phyloP scores from a whole-genome alignment of 176 grass and related monocot genomes.

The Rhynchospora tenuis region DNA sequence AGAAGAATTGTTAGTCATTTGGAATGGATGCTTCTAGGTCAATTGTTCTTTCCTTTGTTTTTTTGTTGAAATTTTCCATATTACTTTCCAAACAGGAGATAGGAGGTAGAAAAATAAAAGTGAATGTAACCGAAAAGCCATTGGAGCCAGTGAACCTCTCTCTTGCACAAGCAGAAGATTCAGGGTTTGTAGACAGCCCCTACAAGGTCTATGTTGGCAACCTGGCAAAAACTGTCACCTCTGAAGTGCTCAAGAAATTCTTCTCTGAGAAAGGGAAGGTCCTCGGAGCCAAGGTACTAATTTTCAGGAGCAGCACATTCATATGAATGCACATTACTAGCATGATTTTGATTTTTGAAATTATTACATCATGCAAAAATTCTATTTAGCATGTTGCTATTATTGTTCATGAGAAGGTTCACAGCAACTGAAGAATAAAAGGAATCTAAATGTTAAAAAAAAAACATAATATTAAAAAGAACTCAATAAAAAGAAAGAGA shows the following conservation, averaged over 20 bases:
- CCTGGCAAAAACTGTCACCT: constrained; percentile 72
- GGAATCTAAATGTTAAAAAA: too few species aligned
- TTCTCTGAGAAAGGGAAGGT: constrained; percentile 87
- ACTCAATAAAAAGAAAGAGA: not conserved
- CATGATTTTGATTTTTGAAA: not conserved
- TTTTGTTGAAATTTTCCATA: not conserved
- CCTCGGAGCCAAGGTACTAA: constrained; percentile 52
- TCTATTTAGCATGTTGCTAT: not conserved
- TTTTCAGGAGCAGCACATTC: not conserved
- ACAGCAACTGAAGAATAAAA: not conserved
- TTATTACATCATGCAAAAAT: not conserved
- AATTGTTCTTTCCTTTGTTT: not conserved
- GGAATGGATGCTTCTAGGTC: not conserved
- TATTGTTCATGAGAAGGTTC: not conserved
- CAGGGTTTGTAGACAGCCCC: constrained; percentile 79
- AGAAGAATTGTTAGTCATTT: not conserved
- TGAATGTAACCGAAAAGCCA: constrained; percentile 84
- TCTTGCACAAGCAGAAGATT: constrained; percentile 43
- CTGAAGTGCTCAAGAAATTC: constrained; percentile 73
- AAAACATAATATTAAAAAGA: not conserved
- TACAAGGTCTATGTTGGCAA: constrained; percentile 98
- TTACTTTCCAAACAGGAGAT: constrained; percentile 56
- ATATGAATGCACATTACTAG: not conserved
- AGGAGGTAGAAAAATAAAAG: constrained; percentile 76
- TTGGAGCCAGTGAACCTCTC: constrained; percentile 43